Evolutionary conservation across 306 rosid genomes (phyloP).

Genomic region (Casuarina glauca): DNA sequence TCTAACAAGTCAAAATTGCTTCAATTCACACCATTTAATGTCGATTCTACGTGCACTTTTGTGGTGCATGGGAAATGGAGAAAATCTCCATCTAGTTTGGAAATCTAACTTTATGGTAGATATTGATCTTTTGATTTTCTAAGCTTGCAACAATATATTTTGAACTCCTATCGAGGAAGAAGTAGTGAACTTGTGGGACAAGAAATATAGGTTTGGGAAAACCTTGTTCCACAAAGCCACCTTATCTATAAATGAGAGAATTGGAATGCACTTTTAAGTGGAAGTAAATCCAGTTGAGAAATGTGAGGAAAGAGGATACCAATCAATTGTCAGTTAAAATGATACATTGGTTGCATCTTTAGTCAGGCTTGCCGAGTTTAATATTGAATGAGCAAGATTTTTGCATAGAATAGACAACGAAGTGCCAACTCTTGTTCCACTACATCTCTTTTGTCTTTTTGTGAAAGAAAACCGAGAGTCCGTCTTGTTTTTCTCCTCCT

Average conservation of each 20-base stretch:
- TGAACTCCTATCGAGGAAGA: background rate
- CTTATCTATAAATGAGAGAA: background rate
- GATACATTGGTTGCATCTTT: background rate
- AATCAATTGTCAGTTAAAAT: background rate
- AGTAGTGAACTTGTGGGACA: background rate
- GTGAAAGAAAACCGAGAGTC: background rate
- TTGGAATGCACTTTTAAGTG: background rate
- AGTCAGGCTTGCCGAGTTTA: background rate
- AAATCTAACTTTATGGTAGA: background rate
- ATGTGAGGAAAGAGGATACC: background rate
- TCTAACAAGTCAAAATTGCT: no score
- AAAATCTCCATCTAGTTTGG: background rate
- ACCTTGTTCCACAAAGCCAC: no score
- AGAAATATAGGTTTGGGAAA: background rate
- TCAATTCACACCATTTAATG: no score
- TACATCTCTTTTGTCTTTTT: background rate
- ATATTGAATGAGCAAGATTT: conserved; percentile 1
- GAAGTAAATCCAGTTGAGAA: background rate
- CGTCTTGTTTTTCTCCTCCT: background rate
- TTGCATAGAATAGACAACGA: background rate
- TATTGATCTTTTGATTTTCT: no score
- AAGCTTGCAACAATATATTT: background rate
- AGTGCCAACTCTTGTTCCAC: background rate
- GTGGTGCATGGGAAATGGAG: background rate
- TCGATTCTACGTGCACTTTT: no score